Evolutionary conservation across 2,329 filamentous ascomycete genomes (phyloP), one percentile per base, ranked within the genome.

Genomic region (Alternaria rosae): DNA sequence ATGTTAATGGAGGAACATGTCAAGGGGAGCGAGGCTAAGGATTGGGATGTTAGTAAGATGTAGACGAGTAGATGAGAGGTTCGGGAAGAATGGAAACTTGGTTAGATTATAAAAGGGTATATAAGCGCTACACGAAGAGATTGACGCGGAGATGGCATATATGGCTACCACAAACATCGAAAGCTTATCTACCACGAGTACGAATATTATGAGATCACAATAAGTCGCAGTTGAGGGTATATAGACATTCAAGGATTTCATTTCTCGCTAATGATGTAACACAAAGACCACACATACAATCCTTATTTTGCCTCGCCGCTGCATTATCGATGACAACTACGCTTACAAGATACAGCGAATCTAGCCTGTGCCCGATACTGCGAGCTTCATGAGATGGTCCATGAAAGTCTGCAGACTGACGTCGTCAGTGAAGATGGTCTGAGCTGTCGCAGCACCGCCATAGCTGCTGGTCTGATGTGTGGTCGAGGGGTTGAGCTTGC

Each of bases 371-470:
- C 77, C 77, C 9, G 75, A 76, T 6, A 79, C 77, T 13, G 77
- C 77, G 59, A 79, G 67, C 92, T 99, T 99, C 95, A 99, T 99
- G 78, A 99, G 84, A 82, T 98, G 94, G 75, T 99, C 95, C 95
- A 99, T 99, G 78, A 99, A 99, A 1, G 94, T 98, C 81, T 98
- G 94, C 77, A 99, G 84, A 57, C 93, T 97, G 57, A 99, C 95
- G 80, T 99, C 95, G 76, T 99, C 95, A 1, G 95, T 99, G 83
- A 99, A 99, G 73, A 99, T 99, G 6, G 95, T 99, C 81, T 99
- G 95, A 9, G 94, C 94, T 48, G 91, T 94, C 28, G 91, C 89
- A 51, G 94, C 92, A 64, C 93, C 94, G 58, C 95, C 95, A 76
- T 97, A 98, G 12, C 92, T 91, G 55, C 93, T 92, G 0, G 91